Percentiles rank a stretch among this genome's conserved stretches.
These are phyloP conservation scores for Rhizophagus clarus DNA, from an alignment of 192 early-diverging fungal genomes.

Conservation along the genomic window DNA sequence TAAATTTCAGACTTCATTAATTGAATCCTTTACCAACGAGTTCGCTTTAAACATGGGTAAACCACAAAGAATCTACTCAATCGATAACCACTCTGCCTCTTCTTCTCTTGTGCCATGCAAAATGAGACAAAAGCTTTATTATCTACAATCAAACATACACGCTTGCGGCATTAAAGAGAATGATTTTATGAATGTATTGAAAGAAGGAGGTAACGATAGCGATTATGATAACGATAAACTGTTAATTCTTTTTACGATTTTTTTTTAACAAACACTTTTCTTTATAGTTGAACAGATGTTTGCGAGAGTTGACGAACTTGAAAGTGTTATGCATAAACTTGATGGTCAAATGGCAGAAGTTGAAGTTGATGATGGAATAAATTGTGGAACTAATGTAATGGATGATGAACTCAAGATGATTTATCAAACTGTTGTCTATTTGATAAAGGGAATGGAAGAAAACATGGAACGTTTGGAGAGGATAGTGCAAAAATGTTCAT, in stretches of 20 bases:
- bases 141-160: not conserved
- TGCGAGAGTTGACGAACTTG: not conserved
- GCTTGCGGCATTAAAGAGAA: not conserved
- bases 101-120: not conserved
- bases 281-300: constrained; percentile 6
- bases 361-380: not conserved
- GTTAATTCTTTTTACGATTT: not conserved
- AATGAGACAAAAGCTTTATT: not conserved
- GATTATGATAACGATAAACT: not conserved
- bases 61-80: not conserved
- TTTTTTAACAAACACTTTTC: not conserved
- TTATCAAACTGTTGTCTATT: not conserved
- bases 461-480: constrained; percentile 1
- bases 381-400: not conserved
- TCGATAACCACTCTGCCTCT: not conserved
- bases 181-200: not conserved
- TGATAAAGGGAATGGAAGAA: constrained; percentile 3
- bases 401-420: not conserved
- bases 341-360: not conserved
- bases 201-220: not conserved
- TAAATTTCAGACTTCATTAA: not conserved
- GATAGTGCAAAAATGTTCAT: not conserved
- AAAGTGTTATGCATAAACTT: not conserved
- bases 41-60: not conserved
- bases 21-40: not conserved